These are phyloP conservation scores for Aureobasidium sp. DNA, from an alignment of 2,329 filamentous ascomycete species.

Conservation along the genomic window DNA sequence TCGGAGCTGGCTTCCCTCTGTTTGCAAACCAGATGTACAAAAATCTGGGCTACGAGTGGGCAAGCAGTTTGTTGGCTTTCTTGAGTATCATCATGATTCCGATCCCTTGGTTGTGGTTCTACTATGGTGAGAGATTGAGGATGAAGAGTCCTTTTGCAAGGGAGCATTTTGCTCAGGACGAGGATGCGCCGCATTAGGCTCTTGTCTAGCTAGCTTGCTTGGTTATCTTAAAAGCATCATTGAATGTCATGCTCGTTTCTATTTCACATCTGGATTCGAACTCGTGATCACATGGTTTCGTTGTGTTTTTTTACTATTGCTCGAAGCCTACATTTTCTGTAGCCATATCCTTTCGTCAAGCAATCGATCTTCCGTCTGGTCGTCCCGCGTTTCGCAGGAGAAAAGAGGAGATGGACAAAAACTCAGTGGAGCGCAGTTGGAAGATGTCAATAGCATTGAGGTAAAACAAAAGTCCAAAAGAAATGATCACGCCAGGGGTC, in stretches of 20 bases:
- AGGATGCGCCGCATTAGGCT: slow-evolving; percentile 10
- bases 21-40: slow-evolving; percentile 20
- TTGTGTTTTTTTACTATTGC: too few species aligned
- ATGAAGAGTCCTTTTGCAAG: slow-evolving; percentile 5
- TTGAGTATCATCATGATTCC: slow-evolving; percentile 29
- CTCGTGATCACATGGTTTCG: too few species aligned
- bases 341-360: too few species aligned
- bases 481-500: slow-evolving; percentile 14
- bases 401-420: too few species aligned
- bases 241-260: too few species aligned
- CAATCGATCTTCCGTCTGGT: too few species aligned
- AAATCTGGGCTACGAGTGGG: slow-evolving; percentile 33
- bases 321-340: too few species aligned
- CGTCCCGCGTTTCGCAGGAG: too few species aligned
- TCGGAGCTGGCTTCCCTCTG: slow-evolving; percentile 24
- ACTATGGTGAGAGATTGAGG: slow-evolving; percentile 17
- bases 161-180: slow-evolving; percentile 11
- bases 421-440: too few species aligned
- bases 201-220: not conserved
- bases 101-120: slow-evolving; percentile 30
- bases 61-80: slow-evolving; percentile 34
- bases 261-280: too few species aligned
- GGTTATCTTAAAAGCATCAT: not conserved
- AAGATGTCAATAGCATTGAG: too few species aligned
- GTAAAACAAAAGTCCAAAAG: not conserved